phyloP scores from a whole-genome alignment of 768 basidiomycete genomes.

The Boletus vinaceobasis region DNA sequence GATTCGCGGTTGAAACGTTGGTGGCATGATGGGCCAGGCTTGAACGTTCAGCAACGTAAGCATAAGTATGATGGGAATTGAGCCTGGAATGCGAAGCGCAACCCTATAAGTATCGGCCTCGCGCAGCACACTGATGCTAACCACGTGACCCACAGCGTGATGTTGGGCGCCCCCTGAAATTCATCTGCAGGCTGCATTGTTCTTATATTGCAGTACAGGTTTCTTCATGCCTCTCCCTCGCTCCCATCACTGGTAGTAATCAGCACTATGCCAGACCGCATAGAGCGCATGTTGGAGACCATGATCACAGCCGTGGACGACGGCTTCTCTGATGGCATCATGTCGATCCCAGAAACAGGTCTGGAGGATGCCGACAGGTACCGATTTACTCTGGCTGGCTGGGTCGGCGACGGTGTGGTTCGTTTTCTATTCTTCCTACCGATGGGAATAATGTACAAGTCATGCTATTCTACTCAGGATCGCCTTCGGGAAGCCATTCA shows the following conservation, averaged over 20 bases:
- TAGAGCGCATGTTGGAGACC: not conserved
- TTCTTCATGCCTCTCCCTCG: not conserved
- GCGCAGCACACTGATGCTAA: too few relatives aligned
- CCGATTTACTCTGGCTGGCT: not conserved
- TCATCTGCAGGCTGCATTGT: too few relatives aligned
- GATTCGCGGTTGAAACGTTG: too few relatives aligned
- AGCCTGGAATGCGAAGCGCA: too few relatives aligned
- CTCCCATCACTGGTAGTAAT: not conserved
- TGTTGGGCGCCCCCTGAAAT: too few relatives aligned
- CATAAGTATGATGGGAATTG: too few relatives aligned
- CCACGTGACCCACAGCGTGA: too few relatives aligned
- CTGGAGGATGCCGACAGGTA: not conserved
- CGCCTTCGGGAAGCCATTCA: not conserved
- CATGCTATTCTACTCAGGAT: not conserved
- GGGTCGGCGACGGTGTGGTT: not conserved
- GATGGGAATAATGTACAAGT: not conserved
- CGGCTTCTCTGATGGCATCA: not conserved
- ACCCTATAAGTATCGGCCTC: too few relatives aligned
- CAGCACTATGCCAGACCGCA: not conserved
- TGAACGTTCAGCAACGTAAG: too few relatives aligned
- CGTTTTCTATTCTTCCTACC: not conserved
- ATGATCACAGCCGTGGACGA: slow-evolving; percentile 4
- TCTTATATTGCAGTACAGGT: not conserved
- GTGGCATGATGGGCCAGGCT: too few relatives aligned
- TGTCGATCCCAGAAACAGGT: not conserved